Evolutionary conservation across 1,139 yeast species (phyloP), one percentile per base, ranked within the genome.

Genomic region (Yamadazyma blattariae): DNA sequence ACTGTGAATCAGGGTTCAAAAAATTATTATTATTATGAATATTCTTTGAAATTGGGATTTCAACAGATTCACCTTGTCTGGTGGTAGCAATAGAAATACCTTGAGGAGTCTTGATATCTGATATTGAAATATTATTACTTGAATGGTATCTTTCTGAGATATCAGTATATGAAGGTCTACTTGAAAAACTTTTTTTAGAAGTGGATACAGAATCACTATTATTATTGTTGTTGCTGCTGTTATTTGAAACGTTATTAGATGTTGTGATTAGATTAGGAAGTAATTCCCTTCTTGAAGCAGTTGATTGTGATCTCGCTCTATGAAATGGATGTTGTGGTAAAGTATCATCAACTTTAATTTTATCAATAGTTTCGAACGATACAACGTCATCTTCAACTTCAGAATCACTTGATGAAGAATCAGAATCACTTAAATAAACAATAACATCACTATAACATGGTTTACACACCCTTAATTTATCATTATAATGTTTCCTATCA

Each of bases 51-150:
- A 53, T 1, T 1, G 86, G 82, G 16, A 85, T 84, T 51, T 85
- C 94, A 5, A 85, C 76, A 0, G 92, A 75, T 47, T 81, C 94
- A 2, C 95, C 95, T 23, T 78, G 74, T 40, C 89, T 61, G 0
- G 94, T 83, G 0, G 95, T 85, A 0, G 95, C 92, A 27, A 86
- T 86, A 0, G 95, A 86, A 82, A 86, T 21, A 3, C 39, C 39
- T 23, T 34, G 36, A 5, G 36, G 39, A 18, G 28, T 28, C 23
- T 33, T 33, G 9, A 27, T 17, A 10, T 33, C 35, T 6, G 22
- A 10, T 3, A 30, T 15, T 13, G 26, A 19, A 16, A 17, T 28
- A 33, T 14, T 40, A 17, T 7, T 17, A 39, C 21, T 78, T 48
- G 72, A 74, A 1, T 90, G 92, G 25, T 30, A 26, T n/a, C 31